Evolutionary conservation across 2,329 filamentous ascomycete genomes (phyloP).

Genomic region (Fulvia fulva): DNA sequence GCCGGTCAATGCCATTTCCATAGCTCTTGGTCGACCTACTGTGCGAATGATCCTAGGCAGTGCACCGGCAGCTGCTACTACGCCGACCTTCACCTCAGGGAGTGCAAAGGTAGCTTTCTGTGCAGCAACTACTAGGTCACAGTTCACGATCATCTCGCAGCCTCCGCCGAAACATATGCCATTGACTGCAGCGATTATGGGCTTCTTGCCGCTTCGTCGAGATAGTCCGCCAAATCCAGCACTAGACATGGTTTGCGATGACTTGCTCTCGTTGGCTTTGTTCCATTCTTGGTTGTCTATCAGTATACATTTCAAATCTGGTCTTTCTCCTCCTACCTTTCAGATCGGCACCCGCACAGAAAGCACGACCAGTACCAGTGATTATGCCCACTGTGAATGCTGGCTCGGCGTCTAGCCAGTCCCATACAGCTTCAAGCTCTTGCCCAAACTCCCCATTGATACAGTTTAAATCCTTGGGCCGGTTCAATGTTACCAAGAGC

Average conservation of each 20-base stretch:
- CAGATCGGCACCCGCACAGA: conserved; percentile 36
- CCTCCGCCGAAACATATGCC: conserved; percentile 72
- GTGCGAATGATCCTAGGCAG: conserved; percentile 62
- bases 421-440: conserved; percentile 32
- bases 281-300: conserved; percentile 31
- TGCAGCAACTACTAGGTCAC: conserved; percentile 65
- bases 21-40: conserved; percentile 65
- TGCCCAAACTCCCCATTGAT: conserved; percentile 31
- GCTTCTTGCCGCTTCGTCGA: conserved; percentile 66
- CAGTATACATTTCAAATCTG: background rate
- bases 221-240: conserved; percentile 64
- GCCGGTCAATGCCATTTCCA: conserved; percentile 64
- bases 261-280: conserved; percentile 24
- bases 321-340: conserved; percentile 26
- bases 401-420: conserved; percentile 34
- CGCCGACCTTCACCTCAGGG: conserved; percentile 68
- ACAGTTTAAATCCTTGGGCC: conserved; percentile 35
- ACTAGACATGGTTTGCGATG: conserved; percentile 28
- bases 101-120: conserved; percentile 59
- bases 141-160: conserved; percentile 71
- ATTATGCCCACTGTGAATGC: conserved; percentile 32
- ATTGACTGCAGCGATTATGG: conserved; percentile 72
- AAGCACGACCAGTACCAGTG: conserved; percentile 35
- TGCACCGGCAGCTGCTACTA: conserved; percentile 67
- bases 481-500: conserved; percentile 33